Evolutionary conservation across 129 eudicot species (phyloP).

Genomic region (Solidago caesia): DNA sequence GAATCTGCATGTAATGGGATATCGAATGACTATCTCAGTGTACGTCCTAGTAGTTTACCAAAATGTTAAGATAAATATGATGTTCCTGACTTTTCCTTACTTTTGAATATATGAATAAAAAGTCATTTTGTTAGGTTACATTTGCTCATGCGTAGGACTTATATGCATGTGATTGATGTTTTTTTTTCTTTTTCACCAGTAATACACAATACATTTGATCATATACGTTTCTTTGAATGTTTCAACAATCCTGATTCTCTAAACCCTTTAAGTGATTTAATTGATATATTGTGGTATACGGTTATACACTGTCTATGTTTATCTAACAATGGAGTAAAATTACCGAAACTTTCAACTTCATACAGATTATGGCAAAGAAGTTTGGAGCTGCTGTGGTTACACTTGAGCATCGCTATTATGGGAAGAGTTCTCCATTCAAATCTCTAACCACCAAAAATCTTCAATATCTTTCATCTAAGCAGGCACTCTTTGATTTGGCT

Average conservation of each 20-base stretch:
- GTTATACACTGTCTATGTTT: too few species aligned
- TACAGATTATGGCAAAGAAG: slow-evolving; percentile 81
- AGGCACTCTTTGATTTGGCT: slow-evolving; percentile 93
- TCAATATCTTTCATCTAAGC: slow-evolving; percentile 87
- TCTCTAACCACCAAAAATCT: slow-evolving; percentile 75
- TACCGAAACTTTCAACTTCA: neutral
- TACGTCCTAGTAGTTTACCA: slow-evolving; percentile 34
- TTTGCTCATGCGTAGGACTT: neutral
- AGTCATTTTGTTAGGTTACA: neutral
- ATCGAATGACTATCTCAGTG: slow-evolving; percentile 73
- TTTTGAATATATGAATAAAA: neutral
- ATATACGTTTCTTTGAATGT: neutral
- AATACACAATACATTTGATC: too few species aligned
- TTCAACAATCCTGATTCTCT: neutral
- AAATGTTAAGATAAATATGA: slow-evolving; percentile 12
- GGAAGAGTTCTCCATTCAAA: slow-evolving; percentile 86
- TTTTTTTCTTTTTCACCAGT: too few species aligned
- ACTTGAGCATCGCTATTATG: slow-evolving; percentile 93
- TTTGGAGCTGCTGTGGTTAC: slow-evolving; percentile 97
- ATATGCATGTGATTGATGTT: too few species aligned
- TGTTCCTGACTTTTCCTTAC: neutral
- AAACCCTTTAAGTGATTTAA: neutral
- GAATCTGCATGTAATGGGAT: slow-evolving; percentile 87
- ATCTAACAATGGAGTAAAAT: too few species aligned
- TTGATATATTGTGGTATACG: neutral